Base-by-base conservation (phyloP, 2,329 filamentous ascomycete species). In the Neopestalotiopsis sp. region DNA sequence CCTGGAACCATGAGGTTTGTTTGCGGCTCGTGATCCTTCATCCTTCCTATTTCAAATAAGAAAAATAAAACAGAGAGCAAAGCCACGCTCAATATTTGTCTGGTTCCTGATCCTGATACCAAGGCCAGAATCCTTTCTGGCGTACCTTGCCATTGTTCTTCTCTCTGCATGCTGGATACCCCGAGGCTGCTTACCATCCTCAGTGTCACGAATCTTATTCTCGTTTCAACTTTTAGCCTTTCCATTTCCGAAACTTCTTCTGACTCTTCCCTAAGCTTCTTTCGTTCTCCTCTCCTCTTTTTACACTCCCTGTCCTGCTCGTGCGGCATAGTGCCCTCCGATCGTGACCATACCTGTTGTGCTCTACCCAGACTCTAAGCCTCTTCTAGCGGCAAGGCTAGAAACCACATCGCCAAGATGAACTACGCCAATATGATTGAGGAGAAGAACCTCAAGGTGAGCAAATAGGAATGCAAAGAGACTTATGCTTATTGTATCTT, bases 381-480 rank as follows among this genome's bases (percentile, higher is more conserved):
- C 32, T 61, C n/a, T 20, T 34, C 34, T 64, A 64, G 61, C 61
- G 61, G 42, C 38, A 24, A 24, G 42, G 61, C 61, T 53, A 49
- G 42, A 53, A 32, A 64, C 61, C 38, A 45, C 34, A 49, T 49
- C 61, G 56, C 28, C 64, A 64, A 38, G 6, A 70, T 70, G 68
- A 70, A 70, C 24, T 67, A 70, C 61, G 76, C 79, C 14, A 76
- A 72, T 30, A 78, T 80, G 79, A 78, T 80, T 17, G 75, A 81
- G 40, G 79, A 80, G 69, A 77, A 78, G 61, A 73, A 71, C 66
- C 75, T 81, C 67, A 80, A 79, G 70, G 79, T 80, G 62, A 61
- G 76, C 62, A 14, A 10, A 32, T n/a, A 5, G 10, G 7, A 12
- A 34, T 10, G 49, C 24, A n/a, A 14, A 9, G 9, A n/a, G 24